Conservation (phyloP, 208 protist species). For the Trypanosoma brucei region DNA sequence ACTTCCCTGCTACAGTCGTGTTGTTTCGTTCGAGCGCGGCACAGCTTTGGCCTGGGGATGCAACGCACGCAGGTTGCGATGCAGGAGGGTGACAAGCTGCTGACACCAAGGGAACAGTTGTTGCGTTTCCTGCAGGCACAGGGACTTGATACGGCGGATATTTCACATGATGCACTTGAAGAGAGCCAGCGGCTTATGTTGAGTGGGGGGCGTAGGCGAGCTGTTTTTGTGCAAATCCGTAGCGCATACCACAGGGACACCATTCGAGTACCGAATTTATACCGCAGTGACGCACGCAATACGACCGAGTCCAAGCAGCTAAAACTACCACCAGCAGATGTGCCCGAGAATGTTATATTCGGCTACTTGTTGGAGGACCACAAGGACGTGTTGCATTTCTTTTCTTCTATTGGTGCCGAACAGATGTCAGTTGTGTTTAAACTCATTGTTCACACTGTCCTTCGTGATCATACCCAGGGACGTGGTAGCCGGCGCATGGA, state of each 20-base stretch:
- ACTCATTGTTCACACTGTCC: conserved; percentile 30
- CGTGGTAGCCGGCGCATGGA: background rate
- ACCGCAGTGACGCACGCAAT: conserved; percentile 48
- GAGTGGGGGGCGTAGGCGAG: conserved; percentile 47
- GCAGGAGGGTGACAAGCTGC: conserved; percentile 49
- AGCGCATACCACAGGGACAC: conserved; percentile 57
- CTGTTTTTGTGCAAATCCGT: conserved; percentile 81
- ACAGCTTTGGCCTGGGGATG: conserved; percentile 84
- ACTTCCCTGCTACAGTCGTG: conserved; percentile 37
- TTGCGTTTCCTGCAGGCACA: conserved; percentile 80
- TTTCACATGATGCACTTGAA: conserved; percentile 47
- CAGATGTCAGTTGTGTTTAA: conserved; percentile 27
- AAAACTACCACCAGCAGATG: conserved; percentile 68
- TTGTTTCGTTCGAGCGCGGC: conserved; percentile 68
- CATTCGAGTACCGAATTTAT: conserved; percentile 64
- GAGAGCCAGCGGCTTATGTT: conserved; percentile 66
- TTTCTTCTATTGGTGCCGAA: conserved; percentile 18
- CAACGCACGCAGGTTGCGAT: conserved; percentile 69
- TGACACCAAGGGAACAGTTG: conserved; percentile 66
- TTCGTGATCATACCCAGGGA: conserved; percentile 27
- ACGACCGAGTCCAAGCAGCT: conserved; percentile 54
- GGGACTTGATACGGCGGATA: conserved; percentile 58
- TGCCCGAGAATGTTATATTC: conserved; percentile 73
- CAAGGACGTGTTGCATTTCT: conserved; percentile 23
- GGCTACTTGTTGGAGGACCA: conserved; percentile 49